Base-by-base conservation (phyloP, 768 basidiomycete species). In the Chalciporus sphaerocephalus region DNA sequence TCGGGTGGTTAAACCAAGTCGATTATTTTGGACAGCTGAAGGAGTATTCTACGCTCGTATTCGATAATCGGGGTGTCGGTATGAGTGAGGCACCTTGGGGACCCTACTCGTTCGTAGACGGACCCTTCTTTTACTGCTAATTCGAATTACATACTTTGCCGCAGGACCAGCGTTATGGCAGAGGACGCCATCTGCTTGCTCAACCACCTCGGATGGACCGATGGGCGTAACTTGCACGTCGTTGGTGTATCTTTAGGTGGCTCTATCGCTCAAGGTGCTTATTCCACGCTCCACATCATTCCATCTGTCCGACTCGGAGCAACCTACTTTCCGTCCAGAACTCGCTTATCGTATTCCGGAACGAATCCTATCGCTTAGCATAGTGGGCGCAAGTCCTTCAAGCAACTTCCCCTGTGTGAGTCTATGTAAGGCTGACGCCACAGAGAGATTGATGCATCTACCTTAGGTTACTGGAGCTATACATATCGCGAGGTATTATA, bases 51-150 rank as follows among this genome's bases (percentile, higher is more conserved):
- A 68, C 78, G 11, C 69, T 92, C 2, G 85, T 88, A 5, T 90
- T 92, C 58, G 90, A 92, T 64, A 91, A 92, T 60, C 76, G 90
- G 27, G 90, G 90, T 1, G 87, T 87, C 6, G 90, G 90, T 6
- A 77, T 87, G 61, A 87, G 83, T 23, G 78, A 73, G 4, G 71
- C 78, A 32, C 88, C 88, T 0, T 64, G 70, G 35, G 90, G 88
- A 1, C 87, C 87, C 1, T 92, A 91, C 66, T 75, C 84, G 87
- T 90, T n/a, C n/a, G n/a, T n/a, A n/a, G n/a, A n/a, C n/a, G n/a
- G n/a, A n/a, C n/a, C n/a, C n/a, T n/a, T n/a, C n/a, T n/a, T n/a
- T n/a, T n/a, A n/a, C n/a, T n/a, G n/a, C n/a, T n/a, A n/a, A n/a
- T n/a, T n/a, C n/a, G n/a, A n/a, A n/a, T n/a, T n/a, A n/a, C n/a